These are phyloP conservation scores for Lachnellula suecica DNA, from an alignment of 2,329 filamentous ascomycete genomes.

Conservation along the genomic window DNA sequence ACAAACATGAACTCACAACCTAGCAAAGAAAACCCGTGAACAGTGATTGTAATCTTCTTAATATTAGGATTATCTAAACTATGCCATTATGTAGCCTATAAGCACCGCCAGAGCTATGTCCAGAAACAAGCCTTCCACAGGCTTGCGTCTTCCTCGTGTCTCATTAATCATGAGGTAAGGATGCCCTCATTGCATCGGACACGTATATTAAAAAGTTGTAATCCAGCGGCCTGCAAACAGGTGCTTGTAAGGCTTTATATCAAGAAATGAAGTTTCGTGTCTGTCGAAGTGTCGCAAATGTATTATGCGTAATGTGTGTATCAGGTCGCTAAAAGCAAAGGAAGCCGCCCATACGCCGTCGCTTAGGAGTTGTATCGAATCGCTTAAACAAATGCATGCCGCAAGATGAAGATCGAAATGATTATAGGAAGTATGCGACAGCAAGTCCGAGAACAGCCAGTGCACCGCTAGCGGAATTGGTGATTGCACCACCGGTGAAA, in stretches of 20 bases:
- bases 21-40: too few relatives aligned
- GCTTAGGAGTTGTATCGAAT: background rate
- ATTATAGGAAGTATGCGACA: conserved; percentile 44
- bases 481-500: conserved; percentile 30
- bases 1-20: too few relatives aligned
- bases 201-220: background rate
- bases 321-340: background rate
- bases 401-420: background rate
- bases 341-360: background rate
- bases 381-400: background rate
- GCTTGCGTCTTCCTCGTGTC: background rate
- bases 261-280: too few relatives aligned
- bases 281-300: background rate
- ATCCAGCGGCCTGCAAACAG: background rate
- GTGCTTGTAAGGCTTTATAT: too few relatives aligned
- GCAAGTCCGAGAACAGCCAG: conserved; percentile 39
- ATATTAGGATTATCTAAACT: too few relatives aligned
- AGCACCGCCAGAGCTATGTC: background rate
- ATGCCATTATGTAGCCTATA: background rate
- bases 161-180: background rate
- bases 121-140: too few relatives aligned
- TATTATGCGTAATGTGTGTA: background rate
- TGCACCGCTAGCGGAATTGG: conserved; percentile 34
- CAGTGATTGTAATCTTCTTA: too few relatives aligned
- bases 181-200: background rate